Evolutionary conservation across 176 grass and related monocot genomes (phyloP).

Genomic region (Ananas comosus): DNA sequence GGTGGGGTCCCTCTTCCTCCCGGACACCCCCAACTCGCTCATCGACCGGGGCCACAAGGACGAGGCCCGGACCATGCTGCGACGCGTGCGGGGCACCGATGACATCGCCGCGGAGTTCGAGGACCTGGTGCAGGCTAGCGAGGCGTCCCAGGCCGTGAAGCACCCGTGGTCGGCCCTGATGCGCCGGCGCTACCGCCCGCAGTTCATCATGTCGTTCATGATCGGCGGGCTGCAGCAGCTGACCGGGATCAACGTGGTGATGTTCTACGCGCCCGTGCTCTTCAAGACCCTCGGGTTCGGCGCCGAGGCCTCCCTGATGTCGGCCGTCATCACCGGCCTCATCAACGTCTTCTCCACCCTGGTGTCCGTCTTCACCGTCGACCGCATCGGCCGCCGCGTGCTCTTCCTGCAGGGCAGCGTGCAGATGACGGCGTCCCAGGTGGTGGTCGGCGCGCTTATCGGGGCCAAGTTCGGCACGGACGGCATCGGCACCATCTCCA

Average conservation of each 20-base stretch:
- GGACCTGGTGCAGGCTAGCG: conserved; percentile 18
- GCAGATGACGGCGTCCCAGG: conserved; percentile 14
- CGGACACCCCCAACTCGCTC: conserved; percentile 30
- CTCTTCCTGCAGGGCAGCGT: conserved; percentile 10
- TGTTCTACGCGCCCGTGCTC: conserved; percentile 33
- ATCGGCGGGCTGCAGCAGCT: conserved; percentile 35
- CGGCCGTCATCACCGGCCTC: conserved; percentile 3
- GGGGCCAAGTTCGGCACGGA: too few relatives aligned
- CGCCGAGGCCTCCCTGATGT: conserved; percentile 12
- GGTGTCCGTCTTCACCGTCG: conserved; percentile 6
- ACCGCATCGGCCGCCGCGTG: conserved; percentile 6
- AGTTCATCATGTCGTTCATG: conserved; percentile 19
- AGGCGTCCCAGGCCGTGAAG: background rate
- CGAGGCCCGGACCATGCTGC: conserved; percentile 8
- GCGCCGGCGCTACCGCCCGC: conserved; percentile 14
- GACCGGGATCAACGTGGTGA: conserved; percentile 34
- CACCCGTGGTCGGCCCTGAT: conserved; percentile 15
- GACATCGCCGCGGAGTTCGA: conserved; percentile 13
- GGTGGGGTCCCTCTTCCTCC: conserved; percentile 8
- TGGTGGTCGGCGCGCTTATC: background rate
- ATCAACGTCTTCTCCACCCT: conserved; percentile 4
- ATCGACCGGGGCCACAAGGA: conserved; percentile 11
- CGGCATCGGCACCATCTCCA: too few relatives aligned
- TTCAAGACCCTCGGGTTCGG: conserved; percentile 24
- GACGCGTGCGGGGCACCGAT: conserved; percentile 24